Evolutionary conservation across 2,329 filamentous ascomycete genomes (phyloP).

Genomic region (Coniochaeta hoffmannii): DNA sequence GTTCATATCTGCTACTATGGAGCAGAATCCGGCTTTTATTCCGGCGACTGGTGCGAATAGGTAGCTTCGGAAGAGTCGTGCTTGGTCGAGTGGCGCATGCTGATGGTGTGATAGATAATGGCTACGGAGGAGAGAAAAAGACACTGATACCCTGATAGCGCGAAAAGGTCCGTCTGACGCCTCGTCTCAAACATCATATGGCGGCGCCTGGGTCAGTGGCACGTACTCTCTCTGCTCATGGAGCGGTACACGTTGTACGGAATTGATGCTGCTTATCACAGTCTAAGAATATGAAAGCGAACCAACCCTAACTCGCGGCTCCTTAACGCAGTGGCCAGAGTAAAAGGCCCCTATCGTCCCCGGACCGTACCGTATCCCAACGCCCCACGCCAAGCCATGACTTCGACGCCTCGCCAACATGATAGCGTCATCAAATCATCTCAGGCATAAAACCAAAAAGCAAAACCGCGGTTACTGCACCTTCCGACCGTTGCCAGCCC

Average conservation of each 20-base stretch:
- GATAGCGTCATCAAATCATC: background rate
- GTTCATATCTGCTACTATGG: conserved; percentile 83
- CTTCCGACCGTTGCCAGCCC: background rate
- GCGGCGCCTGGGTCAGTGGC: background rate
- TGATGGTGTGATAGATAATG: background rate
- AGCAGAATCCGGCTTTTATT: conserved; percentile 74
- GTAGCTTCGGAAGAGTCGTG: background rate
- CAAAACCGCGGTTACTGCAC: background rate
- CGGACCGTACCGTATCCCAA: background rate
- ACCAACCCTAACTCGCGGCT: background rate
- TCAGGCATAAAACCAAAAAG: background rate
- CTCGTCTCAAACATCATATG: no score
- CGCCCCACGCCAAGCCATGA: conserved; percentile 1
- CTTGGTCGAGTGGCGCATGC: background rate
- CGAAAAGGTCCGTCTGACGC: background rate
- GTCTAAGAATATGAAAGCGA: background rate
- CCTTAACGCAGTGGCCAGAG: background rate
- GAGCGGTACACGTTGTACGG: background rate
- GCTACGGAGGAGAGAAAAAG: background rate
- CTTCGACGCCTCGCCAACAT: background rate
- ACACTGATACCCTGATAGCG: background rate
- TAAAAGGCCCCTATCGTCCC: background rate
- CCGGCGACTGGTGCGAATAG: conserved; percentile 12
- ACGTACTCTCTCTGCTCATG: background rate
- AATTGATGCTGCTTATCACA: background rate